Conservation (phyloP, 2,329 filamentous ascomycete genomes). For the Geosmithia morbida region DNA sequence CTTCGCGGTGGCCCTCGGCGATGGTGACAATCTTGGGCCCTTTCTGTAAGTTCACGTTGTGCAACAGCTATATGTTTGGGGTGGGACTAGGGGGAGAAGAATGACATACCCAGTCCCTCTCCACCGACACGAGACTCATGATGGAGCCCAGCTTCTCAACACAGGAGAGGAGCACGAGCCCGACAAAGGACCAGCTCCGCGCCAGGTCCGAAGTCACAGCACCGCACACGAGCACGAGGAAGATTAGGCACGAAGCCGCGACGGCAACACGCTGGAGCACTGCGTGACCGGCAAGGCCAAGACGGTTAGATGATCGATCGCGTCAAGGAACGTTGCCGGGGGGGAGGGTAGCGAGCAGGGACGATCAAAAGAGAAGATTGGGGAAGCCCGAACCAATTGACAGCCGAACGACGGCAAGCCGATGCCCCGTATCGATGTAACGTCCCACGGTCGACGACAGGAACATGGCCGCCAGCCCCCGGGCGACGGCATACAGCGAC, state of each 20-base stretch:
- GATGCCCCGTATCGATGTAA: constrained; percentile 40
- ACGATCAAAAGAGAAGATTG: not conserved
- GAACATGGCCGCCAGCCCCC: constrained; percentile 40
- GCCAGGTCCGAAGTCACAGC: not conserved
- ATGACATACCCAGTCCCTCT: constrained; percentile 54
- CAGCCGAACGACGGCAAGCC: constrained; percentile 32
- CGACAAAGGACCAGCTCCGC: constrained; percentile 13
- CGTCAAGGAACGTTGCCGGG: too few relatives aligned
- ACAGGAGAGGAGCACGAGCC: constrained; percentile 40
- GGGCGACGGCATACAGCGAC: constrained; percentile 53
- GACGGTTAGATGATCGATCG: too few relatives aligned
- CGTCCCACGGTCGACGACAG: constrained; percentile 43
- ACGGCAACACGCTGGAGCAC: constrained; percentile 27
- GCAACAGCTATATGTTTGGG: too few relatives aligned
- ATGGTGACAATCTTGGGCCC: constrained; percentile 32
- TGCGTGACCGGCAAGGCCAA: too few relatives aligned
- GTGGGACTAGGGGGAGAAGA: too few relatives aligned
- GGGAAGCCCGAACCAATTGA: constrained; percentile 25
- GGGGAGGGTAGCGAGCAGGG: not conserved
- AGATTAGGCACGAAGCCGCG: constrained; percentile 28
- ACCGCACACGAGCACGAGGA: constrained; percentile 18
- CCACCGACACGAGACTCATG: constrained; percentile 53
- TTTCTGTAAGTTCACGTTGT: too few relatives aligned
- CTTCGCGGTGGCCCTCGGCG: constrained; percentile 2
- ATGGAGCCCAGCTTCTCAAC: constrained; percentile 53